Evolutionary conservation across 73 alveolate species (phyloP), one percentile per base, ranked within the genome.

Genomic region (Paramecium sonneborni): DNA sequence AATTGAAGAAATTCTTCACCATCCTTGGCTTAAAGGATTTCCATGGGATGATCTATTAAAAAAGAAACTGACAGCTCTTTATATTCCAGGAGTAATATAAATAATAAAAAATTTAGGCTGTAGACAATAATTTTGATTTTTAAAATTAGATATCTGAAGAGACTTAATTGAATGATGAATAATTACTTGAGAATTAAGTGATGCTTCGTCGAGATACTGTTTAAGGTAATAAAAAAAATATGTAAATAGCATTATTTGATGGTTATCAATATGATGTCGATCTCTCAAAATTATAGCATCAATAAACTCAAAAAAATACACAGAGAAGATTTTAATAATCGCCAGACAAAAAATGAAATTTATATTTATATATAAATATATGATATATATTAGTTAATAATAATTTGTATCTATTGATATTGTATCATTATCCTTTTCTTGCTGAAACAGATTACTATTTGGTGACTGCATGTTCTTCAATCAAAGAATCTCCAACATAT

Each of bases 21-120:
- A 95, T 72, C 93, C 95, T 11, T 97, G 98, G 98, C 91, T 96
- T 6, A 72, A 88, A 41, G 94, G 92, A 92, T 70, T 91, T 55
- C 95, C 95, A 48, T 96, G 99, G 99, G 94, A 95, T 62, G 95
- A 92, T 15, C 86, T 94, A 32, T 39, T 85, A 52, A 93, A 94
- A 70, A 94, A 88, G 88, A 46, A 85, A 62, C 12, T 94, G 8
- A 82, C 76, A 38, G 94, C 97, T 20, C 93, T 85, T 23, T 94
- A 84, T 85, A 46, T 85, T 12, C 97, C 97, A 52, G 76, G 69
- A 21, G 90, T 86, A 93, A 72, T 5, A 24, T 14, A 12, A 9
- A n/a, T 12, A 14, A 28, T 37, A 3, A 5, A 52, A 18, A 0
- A 8, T n/a, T n/a, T 74, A 74, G 87, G 87, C 87, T 74, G 87